Conservation (phyloP, 331 rosid genomes). For the Rhamnella rubrinervis region DNA sequence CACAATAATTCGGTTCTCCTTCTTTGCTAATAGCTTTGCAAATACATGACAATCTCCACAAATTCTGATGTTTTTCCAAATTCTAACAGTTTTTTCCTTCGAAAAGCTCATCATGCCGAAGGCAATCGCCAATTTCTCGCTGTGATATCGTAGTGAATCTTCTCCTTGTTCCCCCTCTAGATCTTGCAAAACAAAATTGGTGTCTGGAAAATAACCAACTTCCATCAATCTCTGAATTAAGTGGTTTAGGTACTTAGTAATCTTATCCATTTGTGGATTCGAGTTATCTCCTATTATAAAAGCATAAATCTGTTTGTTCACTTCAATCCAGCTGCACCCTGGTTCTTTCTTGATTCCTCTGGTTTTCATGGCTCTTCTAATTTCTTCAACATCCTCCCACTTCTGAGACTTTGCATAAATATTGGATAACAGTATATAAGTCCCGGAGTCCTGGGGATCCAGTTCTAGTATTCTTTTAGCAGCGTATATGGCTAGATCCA, state of each 20-base stretch:
- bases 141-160: conserved; percentile 72
- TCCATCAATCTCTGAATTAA: conserved; percentile 47
- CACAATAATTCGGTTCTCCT: conserved; percentile 62
- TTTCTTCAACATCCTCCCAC: conserved; percentile 76
- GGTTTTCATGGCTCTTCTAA: conserved; percentile 59
- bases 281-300: conserved; percentile 73
- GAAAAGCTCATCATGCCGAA: conserved; percentile 73
- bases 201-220: conserved; percentile 77
- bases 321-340: conserved; percentile 95
- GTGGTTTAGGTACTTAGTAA: conserved; percentile 43
- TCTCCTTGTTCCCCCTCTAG: conserved; percentile 85
- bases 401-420: conserved; percentile 67
- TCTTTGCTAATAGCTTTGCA: conserved; percentile 60
- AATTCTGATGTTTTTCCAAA: conserved; percentile 85
- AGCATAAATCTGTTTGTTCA: conserved; percentile 64
- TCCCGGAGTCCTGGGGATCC: conserved; percentile 71
- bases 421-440: conserved; percentile 74
- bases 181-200: conserved; percentile 84
- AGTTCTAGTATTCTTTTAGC: conserved; percentile 70
- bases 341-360: conserved; percentile 82
- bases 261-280: conserved; percentile 70
- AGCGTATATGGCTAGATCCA: conserved; percentile 66
- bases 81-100: conserved; percentile 60
- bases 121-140: conserved; percentile 76
- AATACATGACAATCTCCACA: conserved; percentile 91